These are phyloP conservation scores for Ananas comosus DNA, from an alignment of 176 grass and related monocot species.

Conservation along the genomic window DNA sequence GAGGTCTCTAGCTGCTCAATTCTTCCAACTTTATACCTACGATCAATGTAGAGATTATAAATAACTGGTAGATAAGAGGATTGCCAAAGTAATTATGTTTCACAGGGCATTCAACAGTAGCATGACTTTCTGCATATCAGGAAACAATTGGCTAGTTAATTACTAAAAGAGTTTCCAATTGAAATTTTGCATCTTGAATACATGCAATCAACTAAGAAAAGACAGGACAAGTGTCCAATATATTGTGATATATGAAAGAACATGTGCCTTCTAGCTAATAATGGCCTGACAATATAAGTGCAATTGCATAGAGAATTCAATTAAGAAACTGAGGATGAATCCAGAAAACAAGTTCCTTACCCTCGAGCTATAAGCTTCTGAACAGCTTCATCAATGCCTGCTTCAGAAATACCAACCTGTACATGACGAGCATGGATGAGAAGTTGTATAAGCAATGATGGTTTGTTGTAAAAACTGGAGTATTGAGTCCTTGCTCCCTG, in stretches of 20 bases:
- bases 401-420: constrained; percentile 92
- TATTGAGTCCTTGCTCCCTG: too few species aligned
- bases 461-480: not conserved
- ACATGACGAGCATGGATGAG: constrained; percentile 2
- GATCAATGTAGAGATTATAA: constrained; percentile 24
- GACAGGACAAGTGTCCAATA: too few species aligned
- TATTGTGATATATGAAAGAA: too few species aligned
- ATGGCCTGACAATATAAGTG: too few species aligned
- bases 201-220: too few species aligned
- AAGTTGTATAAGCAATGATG: constrained; percentile 11
- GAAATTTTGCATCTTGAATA: too few species aligned
- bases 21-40: constrained; percentile 95
- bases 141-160: not conserved
- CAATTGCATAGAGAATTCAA: not conserved
- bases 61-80: constrained; percentile 5
- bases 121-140: not conserved
- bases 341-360: constrained; percentile 30
- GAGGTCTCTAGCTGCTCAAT: constrained; percentile 91
- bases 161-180: not conserved
- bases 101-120: constrained; percentile 6
- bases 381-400: constrained; percentile 77
- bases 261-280: too few species aligned
- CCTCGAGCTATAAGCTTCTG: constrained; percentile 77
- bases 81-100: not conserved
- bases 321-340: not conserved